A percentile compares a stretch with the other conserved stretches of the same genome.
Evolutionary conservation across 345 rosid genomes (phyloP).

Genomic region (Arabis hirsuta): DNA sequence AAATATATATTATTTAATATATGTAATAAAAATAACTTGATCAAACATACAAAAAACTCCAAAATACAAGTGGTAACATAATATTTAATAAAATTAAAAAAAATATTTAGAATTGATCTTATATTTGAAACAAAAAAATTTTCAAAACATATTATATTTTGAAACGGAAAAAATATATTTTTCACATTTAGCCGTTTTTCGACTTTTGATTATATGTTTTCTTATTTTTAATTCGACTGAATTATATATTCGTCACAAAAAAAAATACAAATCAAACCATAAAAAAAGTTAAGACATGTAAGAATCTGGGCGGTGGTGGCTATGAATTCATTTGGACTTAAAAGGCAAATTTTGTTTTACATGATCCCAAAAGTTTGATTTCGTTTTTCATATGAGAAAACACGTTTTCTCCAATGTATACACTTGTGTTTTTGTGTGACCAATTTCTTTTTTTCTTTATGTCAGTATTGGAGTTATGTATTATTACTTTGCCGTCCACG

Average conservation of each 20-base stretch:
- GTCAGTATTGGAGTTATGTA: background rate
- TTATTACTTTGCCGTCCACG: too few species aligned
- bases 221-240: too few species aligned
- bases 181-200: background rate
- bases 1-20: too few species aligned
- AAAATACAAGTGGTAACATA: too few species aligned
- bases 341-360: slow-evolving; percentile 38
- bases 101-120: too few species aligned
- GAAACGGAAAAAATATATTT: too few species aligned
- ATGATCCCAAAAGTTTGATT: slow-evolving; percentile 29
- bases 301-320: slow-evolving; percentile 37
- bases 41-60: too few species aligned
- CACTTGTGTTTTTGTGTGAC: slow-evolving; percentile 40
- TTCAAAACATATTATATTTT: too few species aligned
- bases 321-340: slow-evolving; percentile 16
- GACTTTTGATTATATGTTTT: background rate
- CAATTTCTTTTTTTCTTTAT: background rate
- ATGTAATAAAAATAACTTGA: too few species aligned
- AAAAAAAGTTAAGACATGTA: slow-evolving; percentile 7
- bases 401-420: slow-evolving; percentile 26
- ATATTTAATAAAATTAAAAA: too few species aligned
- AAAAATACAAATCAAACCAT: slow-evolving; percentile 1
- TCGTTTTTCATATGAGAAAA: background rate
- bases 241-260: background rate
- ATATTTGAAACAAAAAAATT: too few species aligned